Evolutionary conservation across 148 eudicot genomes (phyloP).

Genomic region (Nepenthes mirabilis): DNA sequence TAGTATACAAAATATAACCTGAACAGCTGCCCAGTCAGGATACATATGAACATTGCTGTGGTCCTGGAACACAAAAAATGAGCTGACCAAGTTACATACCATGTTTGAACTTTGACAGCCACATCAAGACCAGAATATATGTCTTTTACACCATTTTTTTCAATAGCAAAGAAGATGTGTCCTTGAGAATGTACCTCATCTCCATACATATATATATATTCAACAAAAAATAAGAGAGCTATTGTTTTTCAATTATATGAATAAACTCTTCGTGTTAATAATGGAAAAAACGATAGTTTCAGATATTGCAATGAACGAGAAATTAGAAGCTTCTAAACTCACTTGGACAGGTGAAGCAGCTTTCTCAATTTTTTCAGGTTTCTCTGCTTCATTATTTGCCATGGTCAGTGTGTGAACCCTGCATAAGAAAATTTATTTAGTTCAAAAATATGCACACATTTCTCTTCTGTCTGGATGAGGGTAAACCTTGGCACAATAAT

Average conservation of each 20-base stretch:
- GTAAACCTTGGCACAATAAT: no score
- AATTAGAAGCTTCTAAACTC: constrained; percentile 4
- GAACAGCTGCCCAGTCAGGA: constrained; percentile 54
- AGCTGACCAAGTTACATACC: not conserved
- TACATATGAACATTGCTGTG: constrained; percentile 30
- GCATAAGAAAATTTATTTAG: no score
- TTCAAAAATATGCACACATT: no score
- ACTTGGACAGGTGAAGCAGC: constrained; percentile 33
- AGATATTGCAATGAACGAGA: not conserved
- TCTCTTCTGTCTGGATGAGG: no score
- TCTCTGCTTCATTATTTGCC: constrained; percentile 31
- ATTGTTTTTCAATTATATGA: not conserved
- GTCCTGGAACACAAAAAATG: constrained; percentile 25
- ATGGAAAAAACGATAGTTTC: not conserved
- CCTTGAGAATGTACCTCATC: not conserved
- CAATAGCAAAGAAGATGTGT: not conserved
- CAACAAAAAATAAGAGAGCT: no score
- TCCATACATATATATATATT: no score
- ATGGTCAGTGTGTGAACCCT: constrained; percentile 1
- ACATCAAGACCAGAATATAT: not conserved
- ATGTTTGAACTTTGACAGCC: not conserved
- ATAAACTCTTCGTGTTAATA: not conserved
- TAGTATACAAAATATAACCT: constrained; percentile 17
- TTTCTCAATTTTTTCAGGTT: constrained; percentile 24
- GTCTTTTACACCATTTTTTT: not conserved